phyloP scores from a whole-genome alignment of 768 basidiomycete genomes.

The Gloeophyllum trabeum region DNA sequence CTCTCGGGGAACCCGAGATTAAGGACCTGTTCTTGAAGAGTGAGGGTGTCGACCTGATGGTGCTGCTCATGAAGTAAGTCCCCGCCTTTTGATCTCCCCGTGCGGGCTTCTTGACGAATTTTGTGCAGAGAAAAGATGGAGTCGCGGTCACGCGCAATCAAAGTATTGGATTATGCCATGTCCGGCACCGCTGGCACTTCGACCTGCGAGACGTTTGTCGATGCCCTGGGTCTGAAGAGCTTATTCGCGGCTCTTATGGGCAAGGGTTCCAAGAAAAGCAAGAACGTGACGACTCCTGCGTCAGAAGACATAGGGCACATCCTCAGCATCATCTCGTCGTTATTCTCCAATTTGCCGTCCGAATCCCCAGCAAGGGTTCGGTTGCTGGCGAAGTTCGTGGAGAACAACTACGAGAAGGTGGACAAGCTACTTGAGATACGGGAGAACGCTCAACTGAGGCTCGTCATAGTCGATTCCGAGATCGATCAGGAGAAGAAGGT shows the following conservation, averaged over 20 bases:
- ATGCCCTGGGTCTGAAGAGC: conserved; percentile 78
- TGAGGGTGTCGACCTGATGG: conserved; percentile 94
- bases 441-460: conserved; percentile 50
- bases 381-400: conserved; percentile 88
- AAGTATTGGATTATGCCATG: conserved; percentile 85
- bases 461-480: conserved; percentile 51
- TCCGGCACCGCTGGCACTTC: conserved; percentile 60
- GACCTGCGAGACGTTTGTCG: conserved; percentile 78
- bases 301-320: conserved; percentile 83
- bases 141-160: conserved; percentile 76
- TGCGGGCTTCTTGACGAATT: conserved; percentile 1
- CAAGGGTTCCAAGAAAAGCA: conserved; percentile 63
- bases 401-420: conserved; percentile 85
- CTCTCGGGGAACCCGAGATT: conserved; percentile 64
- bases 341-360: conserved; percentile 79
- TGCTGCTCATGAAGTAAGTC: conserved; percentile 91
- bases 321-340: conserved; percentile 78
- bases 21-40: conserved; percentile 78
- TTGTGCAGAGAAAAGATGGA: conserved; percentile 65
- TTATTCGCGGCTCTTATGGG: conserved; percentile 91
- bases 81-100: background rate
- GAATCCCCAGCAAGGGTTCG: conserved; percentile 75
- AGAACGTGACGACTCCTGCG: conserved; percentile 29
- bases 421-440: conserved; percentile 88
- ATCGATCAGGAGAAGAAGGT: conserved; percentile 65